Evolutionary conservation across 1,139 yeast species (phyloP), one percentile per base, ranked within the genome.

Genomic region (Nematodospora anomalae): DNA sequence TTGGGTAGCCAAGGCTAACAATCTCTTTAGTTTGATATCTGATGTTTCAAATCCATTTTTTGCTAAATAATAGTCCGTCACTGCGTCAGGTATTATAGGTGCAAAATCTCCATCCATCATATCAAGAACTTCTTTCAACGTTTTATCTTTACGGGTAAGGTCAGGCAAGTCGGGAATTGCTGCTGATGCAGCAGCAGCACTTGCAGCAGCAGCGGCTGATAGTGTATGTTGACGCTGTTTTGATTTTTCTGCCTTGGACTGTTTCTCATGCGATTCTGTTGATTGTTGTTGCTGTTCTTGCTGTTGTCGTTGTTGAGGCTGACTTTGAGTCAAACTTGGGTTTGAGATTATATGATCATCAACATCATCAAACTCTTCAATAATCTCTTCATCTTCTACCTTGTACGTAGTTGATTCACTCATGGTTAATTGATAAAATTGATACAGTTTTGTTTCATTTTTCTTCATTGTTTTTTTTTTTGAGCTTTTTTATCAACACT

Each of bases 1-100:
- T 54, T 94, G 98, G 1, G 98, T 90, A 1, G 98, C 97, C 40
- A 94, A 68, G 0, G 97, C 97, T 36, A 94, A 67, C 30, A 94
- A 67, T 39, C 97, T 72, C 55, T 90, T 89, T 44, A 92, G 83
- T 42, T 90, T 76, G 6, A 79, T 65, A 52, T 89, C 96, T 26
- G 83, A 75, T 18, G 95, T 79, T 42, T 83, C 87, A 52, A 94
- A 83, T 28, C 99, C 99, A 43, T 90, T 84, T 53, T 84, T 84
- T 15, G 90, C 82, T 35, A 94, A 66, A 53, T 92, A 92, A 58
- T 88, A 92, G 54, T 92, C 97, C 0, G 96, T 87, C n/a, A 94
- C 97, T 0, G 95, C 94, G 57, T 94, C 98, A 0, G 99, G 99
- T 30, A 94, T 92, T 28, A 94, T 85, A 1, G 98, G 98, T 2